Evolutionary conservation across 495 filamentous ascomycete genomes (phyloP).

Genomic region (Talaromyces trachyspermus): DNA sequence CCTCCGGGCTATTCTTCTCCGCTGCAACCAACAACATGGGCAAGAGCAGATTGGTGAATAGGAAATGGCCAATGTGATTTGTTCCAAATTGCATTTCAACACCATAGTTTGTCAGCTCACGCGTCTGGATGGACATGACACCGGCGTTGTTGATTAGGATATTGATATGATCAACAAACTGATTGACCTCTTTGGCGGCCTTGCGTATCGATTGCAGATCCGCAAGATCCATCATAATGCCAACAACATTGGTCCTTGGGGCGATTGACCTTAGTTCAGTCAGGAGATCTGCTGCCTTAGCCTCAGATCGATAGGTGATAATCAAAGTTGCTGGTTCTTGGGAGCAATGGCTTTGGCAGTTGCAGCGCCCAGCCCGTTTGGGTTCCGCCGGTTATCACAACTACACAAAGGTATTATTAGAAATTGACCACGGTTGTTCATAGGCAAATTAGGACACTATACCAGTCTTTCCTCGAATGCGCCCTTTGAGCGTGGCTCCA

Average conservation of each 20-base stretch:
- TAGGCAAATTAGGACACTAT: no score
- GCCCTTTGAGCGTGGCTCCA: no score
- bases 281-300: no score
- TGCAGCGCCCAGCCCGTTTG: no score
- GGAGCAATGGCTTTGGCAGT: no score
- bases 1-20: slow-evolving; percentile 2
- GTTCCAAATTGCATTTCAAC: slow-evolving; percentile 49
- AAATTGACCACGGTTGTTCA: no score
- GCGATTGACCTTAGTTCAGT: no score
- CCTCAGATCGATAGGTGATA: no score
- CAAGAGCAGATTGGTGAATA: slow-evolving; percentile 50
- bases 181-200: slow-evolving; percentile 11
- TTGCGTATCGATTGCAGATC: slow-evolving; percentile 13
- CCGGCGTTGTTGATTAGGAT: slow-evolving; percentile 56
- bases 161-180: slow-evolving; percentile 10
- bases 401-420: no score
- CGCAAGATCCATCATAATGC: slow-evolving; percentile 12
- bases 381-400: no score
- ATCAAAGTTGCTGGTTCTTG: no score
- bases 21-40: slow-evolving; percentile 30
- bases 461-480: no score
- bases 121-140: slow-evolving; percentile 48
- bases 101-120: slow-evolving; percentile 26
- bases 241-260: background rate
- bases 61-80: slow-evolving; percentile 51